These are phyloP conservation scores for Eucalyptus coolabah DNA, from an alignment of 345 rosid genomes.

Conservation along the genomic window DNA sequence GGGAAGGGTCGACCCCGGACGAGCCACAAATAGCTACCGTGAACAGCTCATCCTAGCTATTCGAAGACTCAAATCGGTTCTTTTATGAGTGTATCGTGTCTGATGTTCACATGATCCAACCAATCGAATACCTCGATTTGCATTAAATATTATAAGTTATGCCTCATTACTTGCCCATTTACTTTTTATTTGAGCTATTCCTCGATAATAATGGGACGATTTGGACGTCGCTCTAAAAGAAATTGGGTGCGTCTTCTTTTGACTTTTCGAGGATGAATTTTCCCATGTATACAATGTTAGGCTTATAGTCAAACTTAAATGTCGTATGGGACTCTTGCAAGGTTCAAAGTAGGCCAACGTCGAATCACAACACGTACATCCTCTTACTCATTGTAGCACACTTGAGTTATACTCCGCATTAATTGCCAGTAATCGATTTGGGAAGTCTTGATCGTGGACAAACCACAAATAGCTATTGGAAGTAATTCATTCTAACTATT, in stretches of 20 bases:
- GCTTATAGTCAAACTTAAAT: neutral
- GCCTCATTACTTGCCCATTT: neutral
- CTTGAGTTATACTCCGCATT: neutral
- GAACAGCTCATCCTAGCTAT: neutral
- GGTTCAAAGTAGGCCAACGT: neutral
- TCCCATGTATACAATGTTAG: neutral
- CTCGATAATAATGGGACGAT: neutral
- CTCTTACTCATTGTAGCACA: neutral
- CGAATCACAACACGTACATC: neutral
- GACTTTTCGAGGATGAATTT: neutral
- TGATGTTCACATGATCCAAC: fast-evolving
- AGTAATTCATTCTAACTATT: neutral
- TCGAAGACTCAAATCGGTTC: neutral
- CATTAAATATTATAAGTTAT: too few relatives aligned
- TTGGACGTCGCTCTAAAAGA: fast-evolving
- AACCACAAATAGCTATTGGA: neutral
- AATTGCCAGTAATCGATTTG: neutral
- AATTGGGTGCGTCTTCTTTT: neutral
- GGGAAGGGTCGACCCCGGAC: neutral
- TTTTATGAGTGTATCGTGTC: neutral
- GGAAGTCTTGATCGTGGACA: neutral
- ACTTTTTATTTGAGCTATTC: neutral
- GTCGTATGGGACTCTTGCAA: neutral
- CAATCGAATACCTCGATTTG: fast-evolving
- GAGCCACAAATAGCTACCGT: neutral